These are phyloP conservation scores for Paramecium octaurelia DNA, from an alignment of 73 alveolate genomes.

Conservation along the genomic window DNA sequence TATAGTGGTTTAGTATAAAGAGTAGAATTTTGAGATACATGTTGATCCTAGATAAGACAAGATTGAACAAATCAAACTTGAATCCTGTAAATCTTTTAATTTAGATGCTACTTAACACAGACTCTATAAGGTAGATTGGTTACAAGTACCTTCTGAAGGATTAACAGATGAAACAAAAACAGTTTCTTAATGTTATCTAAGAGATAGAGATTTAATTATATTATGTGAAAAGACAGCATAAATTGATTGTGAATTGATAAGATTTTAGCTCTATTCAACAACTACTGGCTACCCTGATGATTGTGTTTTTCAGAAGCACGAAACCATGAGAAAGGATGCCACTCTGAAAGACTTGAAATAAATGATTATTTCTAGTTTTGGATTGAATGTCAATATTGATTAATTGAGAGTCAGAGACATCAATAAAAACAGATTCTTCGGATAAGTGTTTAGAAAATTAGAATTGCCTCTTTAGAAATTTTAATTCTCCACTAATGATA, in stretches of 20 bases:
- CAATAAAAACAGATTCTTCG: background rate
- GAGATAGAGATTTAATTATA: conserved; percentile 17
- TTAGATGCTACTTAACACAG: conserved; percentile 55
- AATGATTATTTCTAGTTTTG: background rate
- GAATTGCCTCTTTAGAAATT: background rate
- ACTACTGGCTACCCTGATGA: conserved; percentile 44
- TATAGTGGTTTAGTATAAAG: conserved; percentile 47
- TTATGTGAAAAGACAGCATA: background rate
- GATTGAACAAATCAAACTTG: conserved; percentile 63
- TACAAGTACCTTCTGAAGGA: conserved; percentile 71
- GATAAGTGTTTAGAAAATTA: background rate
- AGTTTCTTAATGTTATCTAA: background rate
- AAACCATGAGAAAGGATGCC: conserved; percentile 22
- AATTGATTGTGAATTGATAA: background rate
- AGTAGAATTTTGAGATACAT: conserved; percentile 50
- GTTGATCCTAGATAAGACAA: conserved; percentile 58
- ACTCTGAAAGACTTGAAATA: background rate
- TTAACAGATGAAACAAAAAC: conserved; percentile 60
- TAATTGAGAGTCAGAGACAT: conserved; percentile 24
- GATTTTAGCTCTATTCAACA: background rate
- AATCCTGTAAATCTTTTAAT: conserved; percentile 66
- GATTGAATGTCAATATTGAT: background rate
- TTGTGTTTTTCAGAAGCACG: background rate
- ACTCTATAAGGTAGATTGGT: conserved; percentile 71
- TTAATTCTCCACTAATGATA: background rate